Conservation (phyloP, 139 green algal genomes). For the Coccomyxa sp. region DNA sequence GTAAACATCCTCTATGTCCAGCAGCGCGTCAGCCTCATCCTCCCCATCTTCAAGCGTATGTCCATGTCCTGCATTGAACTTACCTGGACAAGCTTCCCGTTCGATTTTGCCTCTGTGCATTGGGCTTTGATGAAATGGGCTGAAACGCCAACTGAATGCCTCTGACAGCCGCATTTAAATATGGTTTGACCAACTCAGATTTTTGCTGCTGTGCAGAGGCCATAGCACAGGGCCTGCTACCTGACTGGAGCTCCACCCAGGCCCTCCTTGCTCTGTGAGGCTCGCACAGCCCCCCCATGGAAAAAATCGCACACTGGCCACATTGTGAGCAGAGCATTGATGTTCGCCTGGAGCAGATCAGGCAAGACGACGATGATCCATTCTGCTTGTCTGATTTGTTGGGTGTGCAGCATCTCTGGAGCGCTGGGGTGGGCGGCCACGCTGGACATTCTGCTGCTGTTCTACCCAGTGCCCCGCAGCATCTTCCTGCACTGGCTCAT, state of each 20-base stretch:
- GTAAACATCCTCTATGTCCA: conserved; percentile 8
- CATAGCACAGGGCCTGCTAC: conserved; percentile 1
- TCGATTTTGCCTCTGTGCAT: too few species aligned
- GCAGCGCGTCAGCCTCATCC: background rate
- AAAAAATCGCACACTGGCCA: background rate
- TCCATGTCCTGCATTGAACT: background rate
- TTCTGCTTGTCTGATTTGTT: too few species aligned
- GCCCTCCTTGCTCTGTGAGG: background rate
- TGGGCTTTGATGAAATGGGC: too few species aligned
- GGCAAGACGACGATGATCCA: background rate
- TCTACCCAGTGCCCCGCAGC: conserved; percentile 25
- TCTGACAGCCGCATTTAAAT: too few species aligned
- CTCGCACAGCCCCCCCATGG: background rate
- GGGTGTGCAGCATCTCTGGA: conserved; percentile 8
- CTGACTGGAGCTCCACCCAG: background rate
- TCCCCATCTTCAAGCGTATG: conserved; percentile 11
- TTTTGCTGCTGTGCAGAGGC: conserved; percentile 1
- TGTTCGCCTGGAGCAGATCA: background rate
- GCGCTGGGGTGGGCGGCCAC: conserved; percentile 10
- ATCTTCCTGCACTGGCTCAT: conserved; percentile 28
- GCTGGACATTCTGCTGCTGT: conserved; percentile 23
- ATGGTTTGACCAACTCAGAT: too few species aligned
- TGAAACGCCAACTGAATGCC: too few species aligned
- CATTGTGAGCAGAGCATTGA: background rate
- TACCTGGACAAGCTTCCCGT: background rate